These are phyloP conservation scores for Logfia minima DNA, from an alignment of 129 eudicot genomes.

Conservation along the genomic window DNA sequence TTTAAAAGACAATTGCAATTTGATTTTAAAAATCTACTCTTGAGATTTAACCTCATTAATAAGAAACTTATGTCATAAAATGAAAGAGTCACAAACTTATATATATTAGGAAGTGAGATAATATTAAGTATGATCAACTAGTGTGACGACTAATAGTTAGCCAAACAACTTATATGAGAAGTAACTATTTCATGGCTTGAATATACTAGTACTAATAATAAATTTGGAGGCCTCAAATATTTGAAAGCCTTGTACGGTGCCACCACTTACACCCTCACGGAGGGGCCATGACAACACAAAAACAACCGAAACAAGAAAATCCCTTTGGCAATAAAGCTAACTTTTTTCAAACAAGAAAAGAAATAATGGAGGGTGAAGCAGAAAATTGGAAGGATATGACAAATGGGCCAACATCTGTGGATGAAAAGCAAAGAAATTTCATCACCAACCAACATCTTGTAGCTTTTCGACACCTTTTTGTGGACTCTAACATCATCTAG, in stretches of 20 bases:
- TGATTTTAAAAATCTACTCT: too few relatives aligned
- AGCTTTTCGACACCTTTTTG: constrained; percentile 13
- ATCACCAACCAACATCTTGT: constrained; percentile 3
- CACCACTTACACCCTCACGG: not conserved
- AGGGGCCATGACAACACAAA: constrained; percentile 14
- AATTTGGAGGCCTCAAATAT: not conserved
- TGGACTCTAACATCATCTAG: constrained; percentile 24
- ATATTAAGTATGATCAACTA: too few relatives aligned
- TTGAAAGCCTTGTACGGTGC: not conserved
- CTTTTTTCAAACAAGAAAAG: constrained; percentile 24
- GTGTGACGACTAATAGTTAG: too few relatives aligned
- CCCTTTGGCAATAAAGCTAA: constrained; percentile 35
- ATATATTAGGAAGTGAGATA: too few relatives aligned
- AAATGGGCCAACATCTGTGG: constrained; percentile 13
- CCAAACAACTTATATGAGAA: not conserved
- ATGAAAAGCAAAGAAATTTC: constrained; percentile 12
- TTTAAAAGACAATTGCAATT: too few relatives aligned
- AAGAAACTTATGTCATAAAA: too few relatives aligned
- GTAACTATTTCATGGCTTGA: not conserved
- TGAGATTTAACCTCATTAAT: too few relatives aligned
- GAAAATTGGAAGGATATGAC: constrained; percentile 30
- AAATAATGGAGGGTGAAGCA: constrained; percentile 35
- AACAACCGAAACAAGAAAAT: constrained; percentile 23
- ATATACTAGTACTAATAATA: too few relatives aligned
- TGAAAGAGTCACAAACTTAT: too few relatives aligned